Percentiles rank a stretch among this genome's conserved stretches.
Evolutionary conservation across 192 early-diverging fungal genomes (phyloP).

Genomic region (Haplosporangium gracile): DNA sequence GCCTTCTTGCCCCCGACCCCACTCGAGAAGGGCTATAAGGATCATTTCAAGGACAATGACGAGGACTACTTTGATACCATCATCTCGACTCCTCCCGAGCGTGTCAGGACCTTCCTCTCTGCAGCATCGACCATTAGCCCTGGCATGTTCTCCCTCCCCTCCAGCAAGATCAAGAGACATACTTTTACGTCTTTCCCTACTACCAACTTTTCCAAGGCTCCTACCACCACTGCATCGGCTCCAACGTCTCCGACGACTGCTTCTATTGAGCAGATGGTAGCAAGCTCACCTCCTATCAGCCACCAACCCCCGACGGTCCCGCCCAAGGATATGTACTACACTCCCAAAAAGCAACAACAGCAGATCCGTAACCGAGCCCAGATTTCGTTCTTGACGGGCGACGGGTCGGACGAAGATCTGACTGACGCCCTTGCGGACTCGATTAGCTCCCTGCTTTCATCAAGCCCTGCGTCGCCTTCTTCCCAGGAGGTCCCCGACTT

Average conservation of each 20-base stretch:
- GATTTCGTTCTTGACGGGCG: constrained; percentile 27
- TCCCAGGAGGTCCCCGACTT: constrained; percentile 40
- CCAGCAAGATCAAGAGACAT: constrained; percentile 45
- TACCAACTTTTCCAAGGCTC: neutral
- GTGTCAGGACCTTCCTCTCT: constrained; percentile 38
- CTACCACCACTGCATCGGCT: neutral
- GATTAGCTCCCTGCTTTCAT: constrained; percentile 36
- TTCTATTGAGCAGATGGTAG: constrained; percentile 4
- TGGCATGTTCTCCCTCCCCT: constrained; percentile 39
- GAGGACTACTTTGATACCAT: constrained; percentile 46
- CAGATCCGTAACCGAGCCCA: constrained; percentile 13
- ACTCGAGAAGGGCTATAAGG: constrained; percentile 44
- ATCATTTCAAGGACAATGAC: constrained; percentile 44
- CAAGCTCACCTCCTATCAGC: neutral
- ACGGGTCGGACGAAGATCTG: constrained; percentile 26
- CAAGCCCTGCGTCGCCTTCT: constrained; percentile 8
- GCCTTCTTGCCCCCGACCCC: constrained; percentile 37
- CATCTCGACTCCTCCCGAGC: constrained; percentile 38
- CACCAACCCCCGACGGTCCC: constrained; percentile 16
- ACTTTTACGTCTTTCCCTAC: constrained; percentile 12
- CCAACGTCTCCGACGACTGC: neutral
- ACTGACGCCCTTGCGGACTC: constrained; percentile 45
- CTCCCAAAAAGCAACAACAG: constrained; percentile 1
- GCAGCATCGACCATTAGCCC: constrained; percentile 38
- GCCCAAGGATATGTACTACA: constrained; percentile 29